A percentile compares a stretch with the other conserved stretches of the same genome.
Conservation (phyloP, 148 eudicot species). For the Dysphania ambrosioides region DNA sequence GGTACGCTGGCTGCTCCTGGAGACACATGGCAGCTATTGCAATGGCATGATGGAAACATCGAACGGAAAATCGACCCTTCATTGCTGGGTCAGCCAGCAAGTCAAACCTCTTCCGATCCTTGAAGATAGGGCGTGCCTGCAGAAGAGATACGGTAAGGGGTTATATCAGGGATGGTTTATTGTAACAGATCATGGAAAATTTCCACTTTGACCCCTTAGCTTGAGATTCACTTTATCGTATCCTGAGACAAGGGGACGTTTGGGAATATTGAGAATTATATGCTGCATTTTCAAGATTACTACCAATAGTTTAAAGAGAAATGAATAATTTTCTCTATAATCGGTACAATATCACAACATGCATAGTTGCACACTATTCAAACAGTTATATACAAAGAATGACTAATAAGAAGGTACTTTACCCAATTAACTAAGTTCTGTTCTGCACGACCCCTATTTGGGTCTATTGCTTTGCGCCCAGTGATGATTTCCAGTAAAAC, state of each 20-base stretch:
- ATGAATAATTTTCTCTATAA: too few species aligned
- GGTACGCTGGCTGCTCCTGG: constrained; percentile 54
- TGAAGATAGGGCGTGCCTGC: constrained; percentile 55
- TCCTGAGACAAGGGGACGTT: too few species aligned
- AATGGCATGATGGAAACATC: constrained; percentile 51
- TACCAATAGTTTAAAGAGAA: too few species aligned
- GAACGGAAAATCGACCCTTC: constrained; percentile 38
- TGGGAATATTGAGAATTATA: too few species aligned
- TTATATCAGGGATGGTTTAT: background rate
- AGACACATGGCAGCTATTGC: constrained; percentile 70
- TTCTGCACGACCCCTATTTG: constrained; percentile 39
- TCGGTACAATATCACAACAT: too few species aligned
- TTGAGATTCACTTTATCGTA: too few species aligned
- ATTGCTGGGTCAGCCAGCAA: constrained; percentile 60
- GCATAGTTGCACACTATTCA: too few species aligned
- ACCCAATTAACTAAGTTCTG: constrained; percentile 63
- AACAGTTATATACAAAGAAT: background rate
- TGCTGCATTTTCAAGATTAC: too few species aligned
- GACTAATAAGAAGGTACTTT: constrained; percentile 19
- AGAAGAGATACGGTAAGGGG: constrained; percentile 18
- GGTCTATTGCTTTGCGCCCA: constrained; percentile 62
- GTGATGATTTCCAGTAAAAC: constrained; percentile 62
- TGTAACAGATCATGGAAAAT: background rate
- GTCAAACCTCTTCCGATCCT: constrained; percentile 43
- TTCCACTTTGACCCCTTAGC: background rate